phyloP scores from a whole-genome alignment of 352 stramenopile genomes.

The Phytophthora sojae region DNA sequence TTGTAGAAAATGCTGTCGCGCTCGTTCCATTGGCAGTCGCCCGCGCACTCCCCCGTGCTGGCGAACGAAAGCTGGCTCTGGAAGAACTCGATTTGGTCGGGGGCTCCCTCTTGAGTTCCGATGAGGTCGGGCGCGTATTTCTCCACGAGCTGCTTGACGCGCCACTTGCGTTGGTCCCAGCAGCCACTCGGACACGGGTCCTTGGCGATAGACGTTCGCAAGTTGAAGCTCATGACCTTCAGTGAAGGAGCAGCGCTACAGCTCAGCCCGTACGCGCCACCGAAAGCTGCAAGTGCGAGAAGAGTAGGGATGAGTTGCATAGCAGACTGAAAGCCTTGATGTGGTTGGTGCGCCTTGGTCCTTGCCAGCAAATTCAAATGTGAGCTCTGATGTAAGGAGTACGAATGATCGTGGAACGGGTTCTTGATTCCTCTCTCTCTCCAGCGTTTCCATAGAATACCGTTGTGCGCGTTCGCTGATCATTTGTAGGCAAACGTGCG shows the following conservation, averaged over 20 bases:
- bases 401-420: no score
- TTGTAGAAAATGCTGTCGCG: slow-evolving; percentile 78
- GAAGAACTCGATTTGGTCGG: slow-evolving; percentile 67
- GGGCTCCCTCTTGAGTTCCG: slow-evolving; percentile 66
- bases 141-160: slow-evolving; percentile 46
- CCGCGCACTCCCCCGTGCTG: slow-evolving; percentile 65
- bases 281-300: not conserved
- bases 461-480: not conserved
- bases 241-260: slow-evolving; percentile 21
- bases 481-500: slow-evolving; percentile 25
- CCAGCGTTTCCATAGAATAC: not conserved
- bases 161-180: slow-evolving; percentile 62
- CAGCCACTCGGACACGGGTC: slow-evolving; percentile 73
- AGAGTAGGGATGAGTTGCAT: not conserved
- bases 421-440: not conserved
- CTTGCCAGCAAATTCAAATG: slow-evolving; percentile 23
- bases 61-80: slow-evolving; percentile 48
- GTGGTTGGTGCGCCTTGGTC: not conserved
- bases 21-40: slow-evolving; percentile 65
- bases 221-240: slow-evolving; percentile 80
- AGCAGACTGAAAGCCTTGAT: not conserved
- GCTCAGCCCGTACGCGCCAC: slow-evolving; percentile 3
- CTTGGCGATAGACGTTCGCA: slow-evolving; percentile 69
- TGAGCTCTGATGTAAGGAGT: not conserved
- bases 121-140: slow-evolving; percentile 70